Base-by-base conservation (phyloP, 2,329 filamentous ascomycete species). In the Fusarium armeniacum region DNA sequence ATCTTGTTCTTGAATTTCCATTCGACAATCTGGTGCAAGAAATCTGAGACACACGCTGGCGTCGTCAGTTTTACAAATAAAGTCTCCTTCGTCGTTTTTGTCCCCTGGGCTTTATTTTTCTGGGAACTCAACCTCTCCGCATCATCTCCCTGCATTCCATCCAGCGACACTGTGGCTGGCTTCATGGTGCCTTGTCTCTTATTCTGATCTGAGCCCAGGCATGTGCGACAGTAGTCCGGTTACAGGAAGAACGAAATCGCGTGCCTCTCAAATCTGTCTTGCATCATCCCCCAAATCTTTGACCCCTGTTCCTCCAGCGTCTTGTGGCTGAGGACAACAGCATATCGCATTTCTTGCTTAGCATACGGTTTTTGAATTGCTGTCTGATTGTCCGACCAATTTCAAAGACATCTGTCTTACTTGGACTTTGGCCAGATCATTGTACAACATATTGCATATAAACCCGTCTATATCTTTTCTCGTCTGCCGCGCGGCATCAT, bases 161-260 rank as follows among this genome's bases (percentile, higher is more conserved):
- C 43, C 59, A 47, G 24, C 47, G 24, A 69, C 59, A 40, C 56
- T 60, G 69, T 69, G 65, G 55, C 57, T 64, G 67, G 62, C 43
- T 62, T 62, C 46, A 41, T 62, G 45, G 62, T 65, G 58, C 61
- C 49, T 61, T 45, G 28, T 62, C 58, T 67, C 60, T 56, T 67
- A 55, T 50, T 53, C 44, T 56, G 53, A 57, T 51, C 43, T 53
- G 53, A 57, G 59, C 56, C 46, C 53, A 71, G 70, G 70, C 62
- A 75, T 75, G 72, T 73, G 67, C 63, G 53, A 71, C 51, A 56
- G 66, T 60, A 68, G 45, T 46, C 51, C 49, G 49, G 52, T 35
- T 59, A 52, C 53, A 71, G 58, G 52, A 63, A 70, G 41, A 71
- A 63, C 65, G 51, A 73, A 73, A 62, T 68, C 50, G 55, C 62